These are phyloP conservation scores for Rhodotorula diobovata DNA, from an alignment of 768 basidiomycete species.

Conservation along the genomic window DNA sequence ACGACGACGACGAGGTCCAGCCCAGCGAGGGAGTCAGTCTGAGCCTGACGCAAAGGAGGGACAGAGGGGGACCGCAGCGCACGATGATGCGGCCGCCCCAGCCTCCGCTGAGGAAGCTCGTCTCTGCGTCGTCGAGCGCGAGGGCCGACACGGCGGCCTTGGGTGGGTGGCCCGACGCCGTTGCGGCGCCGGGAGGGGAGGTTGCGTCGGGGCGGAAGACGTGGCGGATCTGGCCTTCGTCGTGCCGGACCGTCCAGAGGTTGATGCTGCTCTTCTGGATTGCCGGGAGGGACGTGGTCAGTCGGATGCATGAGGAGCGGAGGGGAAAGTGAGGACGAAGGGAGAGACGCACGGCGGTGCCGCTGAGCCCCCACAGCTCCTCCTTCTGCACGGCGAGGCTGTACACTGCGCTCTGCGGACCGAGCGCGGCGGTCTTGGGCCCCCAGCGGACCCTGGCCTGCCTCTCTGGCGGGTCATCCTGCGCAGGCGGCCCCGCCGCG, in stretches of 20 bases:
- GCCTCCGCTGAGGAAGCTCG: constrained; percentile 79
- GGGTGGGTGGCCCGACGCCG: constrained; percentile 16
- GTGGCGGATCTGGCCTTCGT: constrained; percentile 73
- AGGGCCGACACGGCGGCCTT: constrained; percentile 79
- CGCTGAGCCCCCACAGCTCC: constrained; percentile 85
- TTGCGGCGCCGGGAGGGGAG: not conserved
- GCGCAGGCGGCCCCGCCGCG: not conserved
- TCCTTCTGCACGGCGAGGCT: constrained; percentile 88
- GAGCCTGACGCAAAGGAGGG: not conserved
- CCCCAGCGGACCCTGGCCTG: constrained; percentile 30
- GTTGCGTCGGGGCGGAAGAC: constrained; percentile 50
- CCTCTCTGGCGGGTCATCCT: not conserved
- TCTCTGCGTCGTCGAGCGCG: constrained; percentile 72
- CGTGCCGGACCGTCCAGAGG: constrained; percentile 85
- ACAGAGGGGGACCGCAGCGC: constrained; percentile 11
- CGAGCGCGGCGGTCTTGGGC: constrained; percentile 4
- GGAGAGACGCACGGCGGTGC: constrained; percentile 57
- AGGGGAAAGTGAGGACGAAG: constrained; percentile 53
- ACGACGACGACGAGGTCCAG: not conserved
- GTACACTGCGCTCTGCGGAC: constrained; percentile 60
- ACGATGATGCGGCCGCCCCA: constrained; percentile 63
- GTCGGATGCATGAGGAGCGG: not conserved
- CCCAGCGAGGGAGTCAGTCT: no score
- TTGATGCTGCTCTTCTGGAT: constrained; percentile 80
- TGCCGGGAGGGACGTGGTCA: not conserved